Conservation (phyloP, 2,329 filamentous ascomycete genomes). For the Epichloe hybrida region DNA sequence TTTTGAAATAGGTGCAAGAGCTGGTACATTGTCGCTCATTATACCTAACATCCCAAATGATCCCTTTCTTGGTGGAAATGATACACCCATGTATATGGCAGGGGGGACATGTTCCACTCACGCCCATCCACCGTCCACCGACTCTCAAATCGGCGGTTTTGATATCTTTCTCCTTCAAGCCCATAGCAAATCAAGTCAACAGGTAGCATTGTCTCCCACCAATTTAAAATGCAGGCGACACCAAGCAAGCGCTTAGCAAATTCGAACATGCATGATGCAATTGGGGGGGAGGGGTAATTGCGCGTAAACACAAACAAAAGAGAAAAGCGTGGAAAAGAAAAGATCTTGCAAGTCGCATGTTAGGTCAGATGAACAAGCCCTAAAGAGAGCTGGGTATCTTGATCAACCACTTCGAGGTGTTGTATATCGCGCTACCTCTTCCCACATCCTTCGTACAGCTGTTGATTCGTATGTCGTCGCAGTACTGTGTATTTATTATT, state of each 20-base stretch:
- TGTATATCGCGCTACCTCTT: slow-evolving; percentile 6
- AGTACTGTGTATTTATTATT: neutral
- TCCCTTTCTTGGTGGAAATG: neutral
- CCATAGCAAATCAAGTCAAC: neutral
- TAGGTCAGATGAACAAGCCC: slow-evolving; percentile 22
- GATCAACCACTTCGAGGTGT: slow-evolving; percentile 17
- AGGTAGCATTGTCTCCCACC: neutral
- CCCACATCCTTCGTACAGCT: neutral
- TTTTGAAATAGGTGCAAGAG: neutral
- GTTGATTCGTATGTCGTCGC: neutral
- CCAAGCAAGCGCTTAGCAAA: neutral
- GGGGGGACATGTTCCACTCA: neutral
- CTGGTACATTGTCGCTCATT: neutral
- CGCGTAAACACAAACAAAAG: slow-evolving; percentile 5
- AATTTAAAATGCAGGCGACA: neutral
- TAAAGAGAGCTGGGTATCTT: slow-evolving; percentile 27
- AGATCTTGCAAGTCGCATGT: slow-evolving; percentile 4
- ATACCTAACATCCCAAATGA: neutral
- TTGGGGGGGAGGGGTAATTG: neutral
- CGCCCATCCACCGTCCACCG: neutral
- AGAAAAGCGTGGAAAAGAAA: slow-evolving; percentile 6
- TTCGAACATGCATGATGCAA: neutral
- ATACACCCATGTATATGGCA: slow-evolving; percentile 1
- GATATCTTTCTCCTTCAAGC: neutral
- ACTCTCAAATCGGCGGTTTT: neutral